These are phyloP conservation scores for Globisporangium sylvaticum DNA, from an alignment of 352 stramenopile species.

Conservation along the genomic window DNA sequence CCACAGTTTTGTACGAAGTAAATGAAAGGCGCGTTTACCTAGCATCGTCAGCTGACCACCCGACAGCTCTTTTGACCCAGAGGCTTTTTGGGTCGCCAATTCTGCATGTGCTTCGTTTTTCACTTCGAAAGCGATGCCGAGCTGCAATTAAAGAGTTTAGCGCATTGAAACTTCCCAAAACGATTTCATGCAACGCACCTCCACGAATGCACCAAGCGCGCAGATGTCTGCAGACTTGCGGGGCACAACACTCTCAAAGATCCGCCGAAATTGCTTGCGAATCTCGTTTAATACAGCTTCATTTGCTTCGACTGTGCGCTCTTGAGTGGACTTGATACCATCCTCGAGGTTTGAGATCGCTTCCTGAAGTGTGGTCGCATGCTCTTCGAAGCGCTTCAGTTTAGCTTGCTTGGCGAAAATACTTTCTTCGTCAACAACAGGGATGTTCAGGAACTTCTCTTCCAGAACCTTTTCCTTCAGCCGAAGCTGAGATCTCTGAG, in stretches of 20 bases:
- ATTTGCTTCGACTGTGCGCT: not conserved
- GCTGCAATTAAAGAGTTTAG: not conserved
- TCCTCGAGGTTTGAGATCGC: not conserved
- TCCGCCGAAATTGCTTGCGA: not conserved
- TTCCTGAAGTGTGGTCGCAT: not conserved
- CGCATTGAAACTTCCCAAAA: not conserved
- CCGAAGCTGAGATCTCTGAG: not conserved
- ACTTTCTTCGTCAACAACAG: not conserved
- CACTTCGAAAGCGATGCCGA: not conserved
- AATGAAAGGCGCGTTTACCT: not conserved
- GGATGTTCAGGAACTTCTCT: not conserved
- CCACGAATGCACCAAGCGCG: not conserved
- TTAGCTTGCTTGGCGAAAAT: not conserved
- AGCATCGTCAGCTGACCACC: not conserved
- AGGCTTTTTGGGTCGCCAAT: not conserved
- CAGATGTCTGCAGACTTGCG: not conserved
- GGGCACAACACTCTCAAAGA: not conserved
- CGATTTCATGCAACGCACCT: not conserved
- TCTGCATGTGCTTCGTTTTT: not conserved
- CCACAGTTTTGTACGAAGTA: not conserved
- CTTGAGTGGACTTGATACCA: not conserved
- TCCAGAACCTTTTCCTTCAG: not conserved
- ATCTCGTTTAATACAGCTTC: not conserved
- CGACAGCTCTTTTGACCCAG: not conserved
- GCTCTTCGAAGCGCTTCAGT: not conserved